Conservation (phyloP, 2,329 filamentous ascomycete species). For the Pseudocercospora eumusae region DNA sequence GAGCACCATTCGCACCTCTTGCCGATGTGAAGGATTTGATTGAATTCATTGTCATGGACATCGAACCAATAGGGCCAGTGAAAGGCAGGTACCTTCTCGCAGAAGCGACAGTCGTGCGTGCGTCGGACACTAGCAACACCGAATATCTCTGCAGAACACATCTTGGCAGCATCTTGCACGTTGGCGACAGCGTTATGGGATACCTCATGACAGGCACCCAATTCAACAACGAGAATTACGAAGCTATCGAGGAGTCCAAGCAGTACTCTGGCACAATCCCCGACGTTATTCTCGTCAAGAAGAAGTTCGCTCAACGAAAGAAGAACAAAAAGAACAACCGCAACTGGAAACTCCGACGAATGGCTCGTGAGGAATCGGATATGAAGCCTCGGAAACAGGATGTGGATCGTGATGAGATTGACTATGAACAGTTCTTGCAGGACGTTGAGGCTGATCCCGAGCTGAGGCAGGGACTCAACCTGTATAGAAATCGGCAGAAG, state of each 20-base stretch:
- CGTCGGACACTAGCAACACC: slow-evolving; percentile 80
- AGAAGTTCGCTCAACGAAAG: slow-evolving; percentile 83
- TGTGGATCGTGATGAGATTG: slow-evolving; percentile 81
- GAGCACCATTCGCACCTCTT: slow-evolving; percentile 78
- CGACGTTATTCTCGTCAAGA: slow-evolving; percentile 95
- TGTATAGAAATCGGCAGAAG: slow-evolving; percentile 71
- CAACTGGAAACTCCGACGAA: slow-evolving; percentile 93
- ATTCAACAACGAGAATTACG: slow-evolving; percentile 86
- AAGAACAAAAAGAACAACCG: slow-evolving; percentile 63
- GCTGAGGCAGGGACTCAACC: slow-evolving; percentile 74
- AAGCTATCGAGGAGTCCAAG: slow-evolving; percentile 75
- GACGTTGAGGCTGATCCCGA: slow-evolving; percentile 97
- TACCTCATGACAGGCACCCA: slow-evolving; percentile 87
- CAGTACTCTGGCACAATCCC: slow-evolving; percentile 78
- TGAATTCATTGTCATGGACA: slow-evolving; percentile 94
- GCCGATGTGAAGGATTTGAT: slow-evolving; percentile 81
- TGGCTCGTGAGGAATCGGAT: slow-evolving; percentile 86
- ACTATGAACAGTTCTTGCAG: slow-evolving; percentile 95
- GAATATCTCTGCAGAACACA: slow-evolving; percentile 92
- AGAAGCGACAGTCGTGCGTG: slow-evolving; percentile 83
- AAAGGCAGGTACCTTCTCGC: slow-evolving; percentile 82
- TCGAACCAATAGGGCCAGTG: slow-evolving; percentile 72
- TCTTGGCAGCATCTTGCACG: slow-evolving; percentile 78
- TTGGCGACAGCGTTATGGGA: slow-evolving; percentile 92
- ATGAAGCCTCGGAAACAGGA: slow-evolving; percentile 83